phyloP scores from a whole-genome alignment of 768 basidiomycete species.

The Leccinum subtestaceum region DNA sequence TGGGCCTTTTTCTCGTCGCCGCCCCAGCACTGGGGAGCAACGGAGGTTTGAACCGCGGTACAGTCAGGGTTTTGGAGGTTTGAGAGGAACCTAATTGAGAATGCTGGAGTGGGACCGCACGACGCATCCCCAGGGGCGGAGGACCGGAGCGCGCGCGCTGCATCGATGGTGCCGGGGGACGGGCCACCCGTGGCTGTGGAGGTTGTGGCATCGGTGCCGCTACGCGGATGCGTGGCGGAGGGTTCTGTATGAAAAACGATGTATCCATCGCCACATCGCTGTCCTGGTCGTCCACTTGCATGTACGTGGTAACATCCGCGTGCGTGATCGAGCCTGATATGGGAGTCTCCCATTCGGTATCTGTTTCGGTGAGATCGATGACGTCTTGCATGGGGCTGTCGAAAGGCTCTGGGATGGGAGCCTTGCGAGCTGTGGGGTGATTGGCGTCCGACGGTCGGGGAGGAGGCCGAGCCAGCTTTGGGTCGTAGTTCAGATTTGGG shows the following conservation, averaged over 20 bases:
- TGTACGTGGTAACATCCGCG: constrained; percentile 10
- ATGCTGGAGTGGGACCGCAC: constrained; percentile 13
- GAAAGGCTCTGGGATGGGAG: neutral
- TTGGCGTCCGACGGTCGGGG: neutral
- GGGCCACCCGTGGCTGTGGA: neutral
- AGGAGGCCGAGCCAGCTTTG: neutral
- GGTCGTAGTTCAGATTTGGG: constrained; percentile 11
- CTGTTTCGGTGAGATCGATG: constrained; percentile 23
- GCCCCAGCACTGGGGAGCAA: constrained; percentile 11
- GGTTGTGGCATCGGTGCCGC: neutral
- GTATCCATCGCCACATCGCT: constrained; percentile 17
- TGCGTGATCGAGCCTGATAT: neutral
- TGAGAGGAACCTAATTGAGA: constrained; percentile 25
- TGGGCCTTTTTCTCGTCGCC: neutral
- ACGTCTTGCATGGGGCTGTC: constrained; percentile 17
- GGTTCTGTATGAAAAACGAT: constrained; percentile 14
- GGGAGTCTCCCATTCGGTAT: constrained; percentile 16
- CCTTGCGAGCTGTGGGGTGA: neutral
- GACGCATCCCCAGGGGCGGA: constrained; percentile 31
- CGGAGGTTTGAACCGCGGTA: constrained; percentile 31
- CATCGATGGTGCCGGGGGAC: constrained; percentile 1
- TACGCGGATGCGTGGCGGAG: neutral
- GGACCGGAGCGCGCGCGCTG: constrained; percentile 20
- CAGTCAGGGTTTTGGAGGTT: constrained; percentile 10
- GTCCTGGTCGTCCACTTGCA: constrained; percentile 18